A percentile compares a stretch with the other conserved stretches of the same genome.
phyloP scores from a whole-genome alignment of 1,284 basidiomycete species.

The Violaceomyces palustris region DNA sequence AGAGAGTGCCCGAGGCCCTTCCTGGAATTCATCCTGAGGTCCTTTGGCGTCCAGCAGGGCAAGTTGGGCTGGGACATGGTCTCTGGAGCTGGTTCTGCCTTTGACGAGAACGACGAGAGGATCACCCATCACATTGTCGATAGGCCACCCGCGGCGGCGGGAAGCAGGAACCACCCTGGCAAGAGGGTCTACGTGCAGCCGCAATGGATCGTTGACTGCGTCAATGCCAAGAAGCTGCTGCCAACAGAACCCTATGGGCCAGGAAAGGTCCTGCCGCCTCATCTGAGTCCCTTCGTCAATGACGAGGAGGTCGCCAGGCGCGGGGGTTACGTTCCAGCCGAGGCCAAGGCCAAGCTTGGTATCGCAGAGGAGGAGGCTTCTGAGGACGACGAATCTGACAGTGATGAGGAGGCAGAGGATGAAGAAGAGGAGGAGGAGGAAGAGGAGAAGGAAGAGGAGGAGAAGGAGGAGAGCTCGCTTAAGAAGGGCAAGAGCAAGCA shows the following conservation, averaged over 20 bases:
- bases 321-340: constrained; percentile 55
- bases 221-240: constrained; percentile 79
- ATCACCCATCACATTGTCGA: constrained; percentile 97
- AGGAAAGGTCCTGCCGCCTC: constrained; percentile 83
- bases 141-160: constrained; percentile 61
- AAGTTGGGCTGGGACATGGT: constrained; percentile 77
- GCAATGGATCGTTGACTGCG: constrained; percentile 95
- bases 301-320: constrained; percentile 59
- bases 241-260: constrained; percentile 81
- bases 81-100: constrained; percentile 76
- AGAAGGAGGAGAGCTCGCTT: constrained; percentile 1
- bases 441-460: constrained; percentile 53
- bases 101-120: constrained; percentile 60
- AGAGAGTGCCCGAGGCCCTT: constrained; percentile 86
- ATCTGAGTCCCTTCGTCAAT: constrained; percentile 91
- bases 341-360: constrained; percentile 56
- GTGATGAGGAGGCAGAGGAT: constrained; percentile 32
- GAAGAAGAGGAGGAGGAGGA: constrained; percentile 53
- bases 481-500: constrained; percentile 6
- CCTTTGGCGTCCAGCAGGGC: constrained; percentile 68
- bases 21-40: constrained; percentile 89
- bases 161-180: constrained; percentile 33
- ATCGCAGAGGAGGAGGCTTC: constrained; percentile 58
- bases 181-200: constrained; percentile 88
- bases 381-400: constrained; percentile 55